These are phyloP conservation scores for Nicotiana noctiflora DNA, from an alignment of 257 asterid species.

Conservation along the genomic window DNA sequence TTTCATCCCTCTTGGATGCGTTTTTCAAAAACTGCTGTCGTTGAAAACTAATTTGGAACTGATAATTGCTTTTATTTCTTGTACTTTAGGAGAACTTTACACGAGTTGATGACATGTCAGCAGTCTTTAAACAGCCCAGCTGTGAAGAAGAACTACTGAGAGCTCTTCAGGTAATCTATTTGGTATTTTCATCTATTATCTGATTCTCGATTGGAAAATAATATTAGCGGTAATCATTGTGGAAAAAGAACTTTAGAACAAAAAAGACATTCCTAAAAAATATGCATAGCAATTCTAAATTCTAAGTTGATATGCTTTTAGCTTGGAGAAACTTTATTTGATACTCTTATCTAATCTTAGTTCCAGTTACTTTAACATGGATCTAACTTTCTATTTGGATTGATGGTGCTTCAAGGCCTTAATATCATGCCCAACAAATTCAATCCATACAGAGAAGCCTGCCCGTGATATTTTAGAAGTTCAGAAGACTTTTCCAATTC, in stretches of 20 bases:
- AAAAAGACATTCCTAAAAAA: not conserved
- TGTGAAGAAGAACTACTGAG: constrained; percentile 39
- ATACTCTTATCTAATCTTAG: not conserved
- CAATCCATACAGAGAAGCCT: constrained; percentile 52
- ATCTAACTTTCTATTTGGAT: constrained; percentile 2
- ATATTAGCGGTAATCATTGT: not conserved
- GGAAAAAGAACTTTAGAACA: not conserved
- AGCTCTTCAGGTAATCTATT: constrained; percentile 60
- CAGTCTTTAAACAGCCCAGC: constrained; percentile 59
- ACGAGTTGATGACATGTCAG: constrained; percentile 50
- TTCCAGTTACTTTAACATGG: not conserved
- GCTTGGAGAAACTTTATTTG: not conserved
- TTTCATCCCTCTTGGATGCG: not conserved
- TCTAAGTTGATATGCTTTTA: not conserved
- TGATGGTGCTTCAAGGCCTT: constrained; percentile 42
- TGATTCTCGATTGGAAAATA: not conserved
- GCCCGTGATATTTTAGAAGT: constrained; percentile 48
- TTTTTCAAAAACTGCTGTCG: not conserved
- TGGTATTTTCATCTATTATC: constrained; percentile 9
- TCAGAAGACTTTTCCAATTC: constrained; percentile 53
- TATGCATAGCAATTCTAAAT: not conserved
- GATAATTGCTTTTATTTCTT: not conserved
- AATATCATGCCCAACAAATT: constrained; percentile 67
- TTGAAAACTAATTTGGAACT: constrained; percentile 1
- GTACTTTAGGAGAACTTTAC: constrained; percentile 42